These are phyloP conservation scores for Ophiostoma sp. DNA, from an alignment of 2,329 filamentous ascomycete species.

Conservation along the genomic window DNA sequence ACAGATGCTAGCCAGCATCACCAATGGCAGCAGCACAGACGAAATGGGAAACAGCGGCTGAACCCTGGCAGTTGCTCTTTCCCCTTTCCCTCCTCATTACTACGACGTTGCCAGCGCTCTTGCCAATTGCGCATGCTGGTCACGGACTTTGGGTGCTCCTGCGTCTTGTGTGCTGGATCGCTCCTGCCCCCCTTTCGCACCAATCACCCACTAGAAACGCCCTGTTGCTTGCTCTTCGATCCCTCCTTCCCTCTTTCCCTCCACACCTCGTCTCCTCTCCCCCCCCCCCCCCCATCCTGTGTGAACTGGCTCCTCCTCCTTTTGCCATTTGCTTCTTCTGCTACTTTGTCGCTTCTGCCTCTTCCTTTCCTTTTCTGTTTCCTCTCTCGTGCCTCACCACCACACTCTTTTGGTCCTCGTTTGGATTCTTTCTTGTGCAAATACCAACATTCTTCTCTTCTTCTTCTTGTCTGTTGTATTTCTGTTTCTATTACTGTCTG, in stretches of 20 bases:
- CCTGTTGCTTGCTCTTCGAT: constrained; percentile 1
- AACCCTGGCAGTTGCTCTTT: constrained; percentile 19
- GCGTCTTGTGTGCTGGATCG: background rate
- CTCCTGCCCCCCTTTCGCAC: constrained; percentile 15
- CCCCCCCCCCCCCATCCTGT: constrained; percentile 12
- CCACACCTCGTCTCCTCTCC: constrained; percentile 5
- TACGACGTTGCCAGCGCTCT: constrained; percentile 11
- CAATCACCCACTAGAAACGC: background rate
- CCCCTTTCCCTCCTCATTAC: background rate
- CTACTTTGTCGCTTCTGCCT: background rate
- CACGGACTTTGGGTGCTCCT: background rate
- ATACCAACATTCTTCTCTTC: constrained; percentile 12
- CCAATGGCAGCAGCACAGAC: constrained; percentile 8
- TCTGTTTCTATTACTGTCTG: constrained; percentile 7
- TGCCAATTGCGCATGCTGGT: background rate
- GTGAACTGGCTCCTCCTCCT: background rate
- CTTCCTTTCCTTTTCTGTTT: background rate
- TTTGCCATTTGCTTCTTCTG: constrained; percentile 1
- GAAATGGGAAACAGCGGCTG: constrained; percentile 9
- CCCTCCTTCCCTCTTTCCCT: constrained; percentile 17
- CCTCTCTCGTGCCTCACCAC: constrained; percentile 18
- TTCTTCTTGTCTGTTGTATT: constrained; percentile 8
- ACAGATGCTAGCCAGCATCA: background rate
- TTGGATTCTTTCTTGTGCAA: constrained; percentile 17
- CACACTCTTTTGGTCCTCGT: constrained; percentile 20